Conservation (phyloP, 805 yeast species). For the Myxozyma monticola region DNA sequence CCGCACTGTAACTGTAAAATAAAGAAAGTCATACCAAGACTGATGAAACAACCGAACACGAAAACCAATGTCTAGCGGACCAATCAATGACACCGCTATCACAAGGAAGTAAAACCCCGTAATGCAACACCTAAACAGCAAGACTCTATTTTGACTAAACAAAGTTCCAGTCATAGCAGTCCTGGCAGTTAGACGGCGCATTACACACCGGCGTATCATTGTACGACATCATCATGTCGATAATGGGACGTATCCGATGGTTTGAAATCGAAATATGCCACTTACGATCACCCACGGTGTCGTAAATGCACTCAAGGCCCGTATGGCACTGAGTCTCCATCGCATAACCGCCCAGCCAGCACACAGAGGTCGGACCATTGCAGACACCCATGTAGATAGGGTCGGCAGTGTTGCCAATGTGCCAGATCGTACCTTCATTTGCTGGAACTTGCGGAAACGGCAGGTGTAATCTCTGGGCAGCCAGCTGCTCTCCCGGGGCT, state of each 20-base stretch:
- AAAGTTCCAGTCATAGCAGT: slow-evolving; percentile 31
- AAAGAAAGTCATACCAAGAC: no score
- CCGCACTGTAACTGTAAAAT: no score
- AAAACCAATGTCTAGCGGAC: no score
- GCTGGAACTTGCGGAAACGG: slow-evolving; percentile 78
- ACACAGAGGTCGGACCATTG: slow-evolving; percentile 87
- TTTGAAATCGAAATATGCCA: slow-evolving; percentile 89
- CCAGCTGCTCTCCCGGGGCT: slow-evolving; percentile 88
- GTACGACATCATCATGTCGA: slow-evolving; percentile 68
- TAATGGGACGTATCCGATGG: slow-evolving; percentile 89
- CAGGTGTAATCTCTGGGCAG: slow-evolving; percentile 80
- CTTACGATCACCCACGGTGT: slow-evolving; percentile 83
- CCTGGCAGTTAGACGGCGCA: slow-evolving; percentile 19
- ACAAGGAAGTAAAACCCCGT: no score
- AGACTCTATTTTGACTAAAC: slow-evolving; percentile 9
- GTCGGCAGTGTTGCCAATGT: slow-evolving; percentile 95
- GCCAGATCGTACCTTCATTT: slow-evolving; percentile 85
- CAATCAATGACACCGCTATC: no score
- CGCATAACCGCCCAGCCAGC: slow-evolving; percentile 93
- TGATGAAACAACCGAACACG: no score
- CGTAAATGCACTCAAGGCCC: slow-evolving; percentile 84
- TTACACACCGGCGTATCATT: slow-evolving; percentile 74
- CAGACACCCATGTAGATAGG: slow-evolving; percentile 97
- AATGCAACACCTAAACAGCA: no score
- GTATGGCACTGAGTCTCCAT: slow-evolving; percentile 96